phyloP scores from a whole-genome alignment of 345 rosid genomes.

The Heritiera fomes region DNA sequence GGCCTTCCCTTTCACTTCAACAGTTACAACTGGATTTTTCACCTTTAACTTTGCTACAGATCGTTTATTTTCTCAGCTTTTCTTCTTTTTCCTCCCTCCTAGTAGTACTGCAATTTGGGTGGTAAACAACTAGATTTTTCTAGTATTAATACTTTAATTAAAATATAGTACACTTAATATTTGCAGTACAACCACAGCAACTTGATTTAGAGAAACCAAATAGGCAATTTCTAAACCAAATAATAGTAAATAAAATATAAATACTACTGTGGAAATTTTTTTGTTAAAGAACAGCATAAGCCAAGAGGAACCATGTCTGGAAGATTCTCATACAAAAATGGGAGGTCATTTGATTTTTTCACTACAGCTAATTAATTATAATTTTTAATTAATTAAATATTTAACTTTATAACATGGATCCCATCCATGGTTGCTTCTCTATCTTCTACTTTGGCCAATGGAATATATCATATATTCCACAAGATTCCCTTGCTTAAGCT shows the following conservation, averaged over 20 bases:
- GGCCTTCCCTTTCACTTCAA: conserved; percentile 17
- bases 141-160: not conserved
- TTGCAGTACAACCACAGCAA: not conserved
- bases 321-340: conserved; percentile 16
- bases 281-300: not conserved
- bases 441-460: conserved; percentile 9
- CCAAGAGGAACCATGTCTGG: not conserved
- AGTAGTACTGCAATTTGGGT: not conserved
- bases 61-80: not conserved
- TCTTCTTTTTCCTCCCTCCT: not conserved
- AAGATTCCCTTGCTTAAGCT: not conserved
- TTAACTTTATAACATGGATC: not conserved
- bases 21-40: conserved; percentile 1
- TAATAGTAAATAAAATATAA: not conserved
- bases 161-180: too few species aligned
- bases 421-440: not conserved
- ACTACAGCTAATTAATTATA: not conserved
- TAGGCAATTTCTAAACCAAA: not conserved
- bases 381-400: conserved; percentile 4
- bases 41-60: not conserved
- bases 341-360: conserved; percentile 4
- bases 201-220: not conserved
- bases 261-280: not conserved
- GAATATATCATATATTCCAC: conserved; percentile 13
- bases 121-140: not conserved